phyloP scores from a whole-genome alignment of 2,329 filamentous ascomycete species.

The Pseudopithomyces maydicus region DNA sequence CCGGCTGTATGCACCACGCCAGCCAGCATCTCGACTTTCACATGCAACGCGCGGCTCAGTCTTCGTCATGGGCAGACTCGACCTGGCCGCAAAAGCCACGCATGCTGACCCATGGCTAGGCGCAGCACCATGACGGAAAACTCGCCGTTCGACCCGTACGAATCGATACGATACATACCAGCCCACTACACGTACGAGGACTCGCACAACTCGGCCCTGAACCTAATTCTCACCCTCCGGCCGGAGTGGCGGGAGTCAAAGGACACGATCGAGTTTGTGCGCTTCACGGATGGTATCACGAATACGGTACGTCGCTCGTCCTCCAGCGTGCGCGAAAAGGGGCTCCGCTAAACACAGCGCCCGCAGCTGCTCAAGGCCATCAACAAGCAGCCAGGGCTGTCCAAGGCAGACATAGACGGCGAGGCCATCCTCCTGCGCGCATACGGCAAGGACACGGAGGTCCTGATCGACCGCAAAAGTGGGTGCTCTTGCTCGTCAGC shows the following conservation, averaged over 20 bases:
- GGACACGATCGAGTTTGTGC: constrained; percentile 79
- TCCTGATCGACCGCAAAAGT: constrained; percentile 94
- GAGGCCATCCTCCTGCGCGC: constrained; percentile 89
- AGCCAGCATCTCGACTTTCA: constrained; percentile 2
- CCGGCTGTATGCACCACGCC: too few relatives aligned
- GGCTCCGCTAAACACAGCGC: constrained; percentile 12
- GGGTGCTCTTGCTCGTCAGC: constrained; percentile 47
- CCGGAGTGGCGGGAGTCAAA: constrained; percentile 80
- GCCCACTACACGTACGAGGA: constrained; percentile 78
- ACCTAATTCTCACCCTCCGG: constrained; percentile 76
- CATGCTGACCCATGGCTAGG: constrained; percentile 4
- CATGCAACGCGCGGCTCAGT: constrained; percentile 7
- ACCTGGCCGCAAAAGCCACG: neutral
- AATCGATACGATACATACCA: constrained; percentile 63
- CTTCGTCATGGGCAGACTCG: neutral
- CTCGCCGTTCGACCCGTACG: constrained; percentile 27
- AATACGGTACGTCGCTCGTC: constrained; percentile 72
- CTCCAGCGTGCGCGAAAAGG: neutral
- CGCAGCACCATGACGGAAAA: constrained; percentile 17
- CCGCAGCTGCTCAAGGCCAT: constrained; percentile 71
- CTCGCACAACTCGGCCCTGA: constrained; percentile 77
- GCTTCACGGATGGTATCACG: constrained; percentile 97
- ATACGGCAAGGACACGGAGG: constrained; percentile 91
- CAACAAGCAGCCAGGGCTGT: constrained; percentile 70
- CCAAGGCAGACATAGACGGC: constrained; percentile 77